phyloP scores from a whole-genome alignment of 441 rosid genomes.

The Macaranga tanarius region DNA sequence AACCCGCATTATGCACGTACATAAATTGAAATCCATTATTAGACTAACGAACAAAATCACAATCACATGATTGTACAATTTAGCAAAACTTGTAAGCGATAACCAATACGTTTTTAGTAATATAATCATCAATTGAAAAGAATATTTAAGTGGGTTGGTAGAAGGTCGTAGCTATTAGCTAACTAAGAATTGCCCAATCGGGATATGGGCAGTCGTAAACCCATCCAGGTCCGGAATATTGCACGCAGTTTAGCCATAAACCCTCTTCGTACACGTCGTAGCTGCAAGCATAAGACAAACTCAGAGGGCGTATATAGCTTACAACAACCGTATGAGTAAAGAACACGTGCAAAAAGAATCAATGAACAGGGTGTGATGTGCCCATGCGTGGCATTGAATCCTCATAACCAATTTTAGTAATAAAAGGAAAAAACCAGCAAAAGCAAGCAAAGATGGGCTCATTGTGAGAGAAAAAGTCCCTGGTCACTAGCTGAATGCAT shows the following conservation, averaged over 20 bases:
- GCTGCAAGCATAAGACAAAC: slow-evolving; percentile 40
- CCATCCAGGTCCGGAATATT: slow-evolving; percentile 88
- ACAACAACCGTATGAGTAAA: not conserved
- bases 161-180: slow-evolving; percentile 4
- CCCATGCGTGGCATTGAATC: not conserved
- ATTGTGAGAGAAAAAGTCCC: no score
- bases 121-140: not conserved
- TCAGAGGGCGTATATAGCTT: not conserved
- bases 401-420: not conserved
- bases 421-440: not conserved
- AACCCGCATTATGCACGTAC: no score
- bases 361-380: not conserved
- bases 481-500: no score
- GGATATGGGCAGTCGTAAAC: slow-evolving; percentile 74
- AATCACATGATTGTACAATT: not conserved
- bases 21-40: not conserved
- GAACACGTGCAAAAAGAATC: not conserved
- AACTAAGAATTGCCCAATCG: slow-evolving; percentile 62
- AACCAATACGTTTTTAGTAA: not conserved
- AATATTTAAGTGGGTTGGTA: not conserved
- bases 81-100: not conserved
- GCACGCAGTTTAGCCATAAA: slow-evolving; percentile 79
- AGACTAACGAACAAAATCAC: not conserved
- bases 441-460: not conserved
- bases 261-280: slow-evolving; percentile 75